Evolutionary conservation across 768 basidiomycete genomes (phyloP).

Genomic region (Leccinum boreale): DNA sequence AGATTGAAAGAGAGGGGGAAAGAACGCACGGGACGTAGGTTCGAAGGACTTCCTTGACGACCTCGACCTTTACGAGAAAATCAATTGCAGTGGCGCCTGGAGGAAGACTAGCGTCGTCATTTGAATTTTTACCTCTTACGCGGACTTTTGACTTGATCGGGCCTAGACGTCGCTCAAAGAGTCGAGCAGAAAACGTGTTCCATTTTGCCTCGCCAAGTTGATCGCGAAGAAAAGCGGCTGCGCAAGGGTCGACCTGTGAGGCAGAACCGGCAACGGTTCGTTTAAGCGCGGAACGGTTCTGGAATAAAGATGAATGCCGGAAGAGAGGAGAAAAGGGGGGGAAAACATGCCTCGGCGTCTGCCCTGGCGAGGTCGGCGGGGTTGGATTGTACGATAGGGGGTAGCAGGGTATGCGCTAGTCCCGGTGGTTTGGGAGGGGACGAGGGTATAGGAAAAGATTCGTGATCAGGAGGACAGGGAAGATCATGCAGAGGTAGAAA

Average conservation of each 20-base stretch:
- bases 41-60: slow-evolving; percentile 47
- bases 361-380: slow-evolving; percentile 25
- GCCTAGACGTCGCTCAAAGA: slow-evolving; percentile 45
- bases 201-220: slow-evolving; percentile 42
- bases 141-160: slow-evolving; percentile 37
- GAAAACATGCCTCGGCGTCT: slow-evolving; percentile 24
- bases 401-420: slow-evolving; percentile 30
- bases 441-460: slow-evolving; percentile 17
- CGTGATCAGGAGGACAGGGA: slow-evolving; percentile 16
- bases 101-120: slow-evolving; percentile 24
- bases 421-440: slow-evolving; percentile 23
- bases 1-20: background rate
- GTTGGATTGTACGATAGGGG: slow-evolving; percentile 34
- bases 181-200: slow-evolving; percentile 44
- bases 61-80: slow-evolving; percentile 51
- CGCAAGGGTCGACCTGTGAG: slow-evolving; percentile 40
- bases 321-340: background rate
- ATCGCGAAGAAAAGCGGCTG: slow-evolving; percentile 44
- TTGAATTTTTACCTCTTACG: slow-evolving; percentile 27
- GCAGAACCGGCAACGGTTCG: slow-evolving; percentile 19
- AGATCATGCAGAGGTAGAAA: slow-evolving; percentile 29
- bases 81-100: slow-evolving; percentile 45
- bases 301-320: slow-evolving; percentile 10
- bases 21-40: slow-evolving; percentile 47
- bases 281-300: slow-evolving; percentile 29